Percentiles rank a stretch among this genome's conserved stretches.
These are phyloP conservation scores for Terfezia boudieri DNA, from an alignment of 495 filamentous ascomycete genomes.

Conservation along the genomic window DNA sequence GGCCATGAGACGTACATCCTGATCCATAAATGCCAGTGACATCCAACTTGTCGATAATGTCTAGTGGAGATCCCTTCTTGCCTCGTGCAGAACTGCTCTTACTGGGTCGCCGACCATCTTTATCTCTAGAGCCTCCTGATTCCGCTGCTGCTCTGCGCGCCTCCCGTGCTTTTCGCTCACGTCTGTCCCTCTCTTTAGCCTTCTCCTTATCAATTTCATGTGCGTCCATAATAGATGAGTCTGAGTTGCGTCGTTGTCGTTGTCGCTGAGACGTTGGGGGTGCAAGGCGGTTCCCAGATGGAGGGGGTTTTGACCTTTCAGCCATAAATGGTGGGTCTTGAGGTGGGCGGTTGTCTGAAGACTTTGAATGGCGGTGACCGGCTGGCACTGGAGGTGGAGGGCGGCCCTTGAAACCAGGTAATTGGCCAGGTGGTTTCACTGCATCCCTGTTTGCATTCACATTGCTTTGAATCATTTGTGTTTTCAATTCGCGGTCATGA, in stretches of 20 bases:
- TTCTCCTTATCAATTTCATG: conserved; percentile 53
- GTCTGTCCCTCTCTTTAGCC: conserved; percentile 41
- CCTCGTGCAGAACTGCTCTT: conserved; percentile 4
- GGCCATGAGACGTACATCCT: conserved; percentile 44
- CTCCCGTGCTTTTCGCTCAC: conserved; percentile 34
- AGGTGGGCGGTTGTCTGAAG: neutral
- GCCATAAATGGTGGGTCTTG: neutral
- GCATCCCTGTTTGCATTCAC: conserved; percentile 5
- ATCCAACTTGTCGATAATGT: conserved; percentile 94
- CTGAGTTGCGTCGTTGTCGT: conserved; percentile 67
- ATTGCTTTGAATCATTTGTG: neutral
- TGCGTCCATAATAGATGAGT: conserved; percentile 65
- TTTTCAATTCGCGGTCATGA: conserved; percentile 2
- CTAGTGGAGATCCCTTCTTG: conserved; percentile 38
- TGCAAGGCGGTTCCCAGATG: too few relatives aligned
- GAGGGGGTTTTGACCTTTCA: too few relatives aligned
- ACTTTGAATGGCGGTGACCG: conserved; percentile 16
- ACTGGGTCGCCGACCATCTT: neutral
- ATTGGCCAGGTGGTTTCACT: conserved; percentile 12
- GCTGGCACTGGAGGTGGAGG: conserved; percentile 16
- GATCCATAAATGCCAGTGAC: conserved; percentile 92
- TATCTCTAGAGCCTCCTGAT: neutral
- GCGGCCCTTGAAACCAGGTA: neutral
- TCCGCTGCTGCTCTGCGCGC: conserved; percentile 19
- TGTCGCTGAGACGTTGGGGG: conserved; percentile 11